Conservation (phyloP, 352 stramenopile genomes). For the Phytophthora citricola region DNA sequence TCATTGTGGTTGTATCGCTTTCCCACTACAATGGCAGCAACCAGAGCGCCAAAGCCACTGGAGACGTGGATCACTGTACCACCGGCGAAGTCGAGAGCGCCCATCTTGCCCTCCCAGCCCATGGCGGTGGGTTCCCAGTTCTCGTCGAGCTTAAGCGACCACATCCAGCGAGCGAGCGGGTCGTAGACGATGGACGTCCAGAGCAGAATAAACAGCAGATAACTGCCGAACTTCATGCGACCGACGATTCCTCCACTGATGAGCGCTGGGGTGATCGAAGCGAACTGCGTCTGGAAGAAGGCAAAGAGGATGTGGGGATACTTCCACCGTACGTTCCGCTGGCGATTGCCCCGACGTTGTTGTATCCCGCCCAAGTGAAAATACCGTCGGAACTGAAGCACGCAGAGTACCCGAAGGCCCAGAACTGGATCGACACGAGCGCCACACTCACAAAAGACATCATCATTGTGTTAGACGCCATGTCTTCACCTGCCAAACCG, state of each 20-base stretch:
- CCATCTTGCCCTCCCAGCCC: constrained; percentile 78
- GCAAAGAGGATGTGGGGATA: constrained; percentile 79
- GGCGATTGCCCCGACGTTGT: constrained; percentile 50
- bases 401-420: constrained; percentile 77
- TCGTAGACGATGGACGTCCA: constrained; percentile 88
- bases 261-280: constrained; percentile 79
- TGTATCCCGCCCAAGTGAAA: constrained; percentile 69
- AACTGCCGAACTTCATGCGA: constrained; percentile 84
- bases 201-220: constrained; percentile 76
- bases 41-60: constrained; percentile 74
- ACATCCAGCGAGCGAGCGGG: constrained; percentile 87
- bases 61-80: constrained; percentile 87
- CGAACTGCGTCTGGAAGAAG: constrained; percentile 87
- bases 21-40: constrained; percentile 71
- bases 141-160: constrained; percentile 67
- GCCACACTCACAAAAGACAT: constrained; percentile 84
- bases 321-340: constrained; percentile 60
- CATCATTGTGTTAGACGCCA: constrained; percentile 85
- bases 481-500: constrained; percentile 73
- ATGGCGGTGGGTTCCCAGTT: constrained; percentile 49
- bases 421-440: constrained; percentile 86
- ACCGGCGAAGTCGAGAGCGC: constrained; percentile 79
- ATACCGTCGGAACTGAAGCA: constrained; percentile 70
- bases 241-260: constrained; percentile 85
- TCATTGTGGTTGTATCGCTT: constrained; percentile 79